Evolutionary conservation across 768 basidiomycete genomes (phyloP).

Genomic region (Lactarius quietus): DNA sequence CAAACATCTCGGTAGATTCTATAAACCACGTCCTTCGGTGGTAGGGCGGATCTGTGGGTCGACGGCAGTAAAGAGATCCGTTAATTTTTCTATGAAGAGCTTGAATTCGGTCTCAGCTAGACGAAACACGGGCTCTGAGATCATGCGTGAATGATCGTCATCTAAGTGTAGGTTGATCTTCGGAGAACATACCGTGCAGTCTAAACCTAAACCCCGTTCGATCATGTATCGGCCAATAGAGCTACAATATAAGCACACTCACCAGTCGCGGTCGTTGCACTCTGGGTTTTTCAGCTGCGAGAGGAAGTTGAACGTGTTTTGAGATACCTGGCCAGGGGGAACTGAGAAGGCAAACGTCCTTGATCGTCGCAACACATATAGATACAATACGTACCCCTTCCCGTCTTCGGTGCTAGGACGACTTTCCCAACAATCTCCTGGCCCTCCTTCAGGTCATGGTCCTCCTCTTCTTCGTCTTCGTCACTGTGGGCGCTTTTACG

Average conservation of each 20-base stretch:
- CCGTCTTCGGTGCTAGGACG: constrained; percentile 77
- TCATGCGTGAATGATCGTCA: background rate
- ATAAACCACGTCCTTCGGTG: constrained; percentile 88
- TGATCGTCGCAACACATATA: background rate
- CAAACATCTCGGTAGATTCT: constrained; percentile 88
- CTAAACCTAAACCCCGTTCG: constrained; percentile 59
- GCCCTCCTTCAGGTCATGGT: constrained; percentile 51
- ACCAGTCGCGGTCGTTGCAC: constrained; percentile 86
- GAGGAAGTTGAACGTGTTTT: constrained; percentile 81
- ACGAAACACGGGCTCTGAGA: constrained; percentile 70
- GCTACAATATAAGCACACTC: constrained; percentile 24
- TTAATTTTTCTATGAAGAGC: constrained; percentile 71
- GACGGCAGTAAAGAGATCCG: constrained; percentile 59
- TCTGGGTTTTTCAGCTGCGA: constrained; percentile 63
- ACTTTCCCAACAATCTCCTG: constrained; percentile 72
- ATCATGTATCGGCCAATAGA: background rate
- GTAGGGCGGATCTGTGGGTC: constrained; percentile 85
- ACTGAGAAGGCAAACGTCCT: constrained; percentile 40
- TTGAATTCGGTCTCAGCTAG: constrained; percentile 88
- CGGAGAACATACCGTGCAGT: constrained; percentile 52
- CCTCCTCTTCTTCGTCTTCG: constrained; percentile 41
- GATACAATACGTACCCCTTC: constrained; percentile 53
- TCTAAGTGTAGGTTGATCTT: background rate
- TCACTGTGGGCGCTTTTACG: constrained; percentile 34
- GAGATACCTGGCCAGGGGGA: constrained; percentile 79